Conservation (phyloP, 2,329 filamentous ascomycete genomes). For the Leptographium radiaticola region DNA sequence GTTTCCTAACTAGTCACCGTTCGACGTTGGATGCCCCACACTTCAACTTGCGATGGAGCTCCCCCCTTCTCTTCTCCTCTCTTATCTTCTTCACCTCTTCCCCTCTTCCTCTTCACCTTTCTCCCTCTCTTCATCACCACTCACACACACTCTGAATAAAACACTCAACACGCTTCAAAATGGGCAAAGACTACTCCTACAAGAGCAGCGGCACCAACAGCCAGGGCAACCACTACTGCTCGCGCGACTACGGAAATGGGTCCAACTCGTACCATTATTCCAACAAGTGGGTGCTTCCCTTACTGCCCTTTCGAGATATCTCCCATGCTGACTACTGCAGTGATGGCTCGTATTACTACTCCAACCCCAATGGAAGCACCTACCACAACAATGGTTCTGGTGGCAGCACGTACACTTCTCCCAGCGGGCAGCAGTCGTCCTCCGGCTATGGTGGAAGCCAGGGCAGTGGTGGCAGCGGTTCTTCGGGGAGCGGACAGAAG, state of each 20-base stretch:
- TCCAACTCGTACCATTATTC: conserved; percentile 56
- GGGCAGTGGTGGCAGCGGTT: conserved; percentile 1
- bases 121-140: background rate
- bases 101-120: no score
- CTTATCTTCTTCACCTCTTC: no score
- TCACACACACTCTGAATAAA: no score
- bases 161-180: background rate
- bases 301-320: background rate
- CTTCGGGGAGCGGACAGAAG: conserved; percentile 1
- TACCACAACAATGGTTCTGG: conserved; percentile 54
- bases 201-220: conserved; percentile 48
- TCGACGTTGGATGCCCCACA: no score
- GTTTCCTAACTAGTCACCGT: no score
- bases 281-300: conserved; percentile 34
- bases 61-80: no score
- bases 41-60: no score
- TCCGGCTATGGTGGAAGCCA: conserved; percentile 12
- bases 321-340: conserved; percentile 16
- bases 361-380: conserved; percentile 53
- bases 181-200: conserved; percentile 23
- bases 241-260: conserved; percentile 50
- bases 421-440: conserved; percentile 26
- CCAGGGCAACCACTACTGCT: conserved; percentile 57
- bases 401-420: conserved; percentile 44
- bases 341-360: conserved; percentile 61